Conservation (phyloP, 352 stramenopile species). For the Phytophthora foliorum region DNA sequence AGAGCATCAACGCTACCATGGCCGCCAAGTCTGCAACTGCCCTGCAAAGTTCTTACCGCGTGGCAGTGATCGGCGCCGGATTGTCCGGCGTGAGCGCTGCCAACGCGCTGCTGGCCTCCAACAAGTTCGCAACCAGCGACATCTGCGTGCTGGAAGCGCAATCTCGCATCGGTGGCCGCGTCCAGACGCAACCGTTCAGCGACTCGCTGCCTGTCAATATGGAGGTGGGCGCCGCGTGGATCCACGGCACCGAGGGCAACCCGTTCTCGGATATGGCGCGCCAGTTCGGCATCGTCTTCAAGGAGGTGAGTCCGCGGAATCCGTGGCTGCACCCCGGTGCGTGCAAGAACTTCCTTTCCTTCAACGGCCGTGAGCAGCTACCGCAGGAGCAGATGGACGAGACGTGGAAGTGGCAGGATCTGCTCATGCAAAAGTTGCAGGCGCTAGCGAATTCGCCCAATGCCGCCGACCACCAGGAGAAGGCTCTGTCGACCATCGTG, state of each 20-base stretch:
- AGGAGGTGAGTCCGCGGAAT: conserved; percentile 68
- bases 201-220: conserved; percentile 50
- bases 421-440: conserved; percentile 59
- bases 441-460: conserved; percentile 41
- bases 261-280: conserved; percentile 51
- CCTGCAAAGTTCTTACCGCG: conserved; percentile 32
- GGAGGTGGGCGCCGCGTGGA: conserved; percentile 71
- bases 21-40: not conserved
- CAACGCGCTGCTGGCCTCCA: conserved; percentile 49
- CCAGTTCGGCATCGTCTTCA: conserved; percentile 56
- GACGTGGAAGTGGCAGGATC: conserved; percentile 57
- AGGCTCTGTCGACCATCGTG: conserved; percentile 49
- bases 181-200: conserved; percentile 64
- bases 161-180: conserved; percentile 59
- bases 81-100: conserved; percentile 58
- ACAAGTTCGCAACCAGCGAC: conserved; percentile 39
- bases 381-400: conserved; percentile 42
- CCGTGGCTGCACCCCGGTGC: conserved; percentile 66
- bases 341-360: conserved; percentile 59
- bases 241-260: conserved; percentile 61
- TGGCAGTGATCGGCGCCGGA: conserved; percentile 61
- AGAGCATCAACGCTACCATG: not conserved
- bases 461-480: conserved; percentile 16
- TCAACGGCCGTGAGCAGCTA: conserved; percentile 38
- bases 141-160: conserved; percentile 63